These are phyloP conservation scores for Botrytis pseudocinerea DNA, from an alignment of 2,329 filamentous ascomycete species.

Conservation along the genomic window DNA sequence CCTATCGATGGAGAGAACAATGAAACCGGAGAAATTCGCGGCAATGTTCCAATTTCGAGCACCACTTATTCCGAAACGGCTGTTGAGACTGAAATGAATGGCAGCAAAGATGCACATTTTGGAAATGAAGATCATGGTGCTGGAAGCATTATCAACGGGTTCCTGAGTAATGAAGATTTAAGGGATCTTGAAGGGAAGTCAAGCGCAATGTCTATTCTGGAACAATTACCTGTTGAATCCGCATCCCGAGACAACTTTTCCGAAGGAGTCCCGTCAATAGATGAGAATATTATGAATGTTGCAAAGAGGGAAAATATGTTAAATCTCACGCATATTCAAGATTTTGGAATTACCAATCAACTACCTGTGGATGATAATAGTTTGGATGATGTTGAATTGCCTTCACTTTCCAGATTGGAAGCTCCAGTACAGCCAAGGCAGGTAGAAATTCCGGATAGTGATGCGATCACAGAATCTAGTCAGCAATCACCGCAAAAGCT, in stretches of 20 bases:
- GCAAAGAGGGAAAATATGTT: background rate
- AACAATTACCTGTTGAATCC: background rate
- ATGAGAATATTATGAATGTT: background rate
- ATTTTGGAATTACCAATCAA: background rate
- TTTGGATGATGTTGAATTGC: background rate
- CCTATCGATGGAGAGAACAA: background rate
- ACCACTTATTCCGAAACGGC: background rate
- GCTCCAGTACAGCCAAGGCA: background rate
- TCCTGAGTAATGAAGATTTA: background rate
- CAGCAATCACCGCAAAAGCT: conserved; percentile 3
- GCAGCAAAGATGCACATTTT: background rate
- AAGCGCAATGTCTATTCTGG: background rate
- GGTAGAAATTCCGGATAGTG: conserved; percentile 24
- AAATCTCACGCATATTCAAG: background rate
- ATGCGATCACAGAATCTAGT: conserved; percentile 20
- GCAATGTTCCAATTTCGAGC: background rate
- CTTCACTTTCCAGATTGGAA: background rate
- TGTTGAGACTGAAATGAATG: background rate
- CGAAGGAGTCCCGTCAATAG: no score
- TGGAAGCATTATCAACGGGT: background rate
- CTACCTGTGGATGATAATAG: background rate
- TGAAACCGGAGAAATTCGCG: no score
- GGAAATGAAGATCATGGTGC: background rate
- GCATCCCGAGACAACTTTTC: background rate
- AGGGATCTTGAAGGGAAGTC: background rate